These are phyloP conservation scores for Nicotiana tomentosiformis DNA, from an alignment of 257 asterid genomes.

Conservation along the genomic window DNA sequence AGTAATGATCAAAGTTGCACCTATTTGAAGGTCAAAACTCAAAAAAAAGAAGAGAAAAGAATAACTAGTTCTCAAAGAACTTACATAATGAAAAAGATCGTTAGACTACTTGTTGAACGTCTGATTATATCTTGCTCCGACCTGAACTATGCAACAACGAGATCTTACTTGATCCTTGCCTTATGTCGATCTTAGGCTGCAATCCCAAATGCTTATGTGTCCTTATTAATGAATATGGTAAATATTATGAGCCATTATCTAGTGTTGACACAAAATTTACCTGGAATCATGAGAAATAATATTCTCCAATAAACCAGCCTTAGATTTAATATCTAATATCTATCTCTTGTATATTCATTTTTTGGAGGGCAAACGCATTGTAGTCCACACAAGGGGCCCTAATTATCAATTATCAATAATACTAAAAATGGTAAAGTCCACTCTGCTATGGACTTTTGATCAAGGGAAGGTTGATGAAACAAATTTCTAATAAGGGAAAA, in stretches of 20 bases:
- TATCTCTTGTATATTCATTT: too few relatives aligned
- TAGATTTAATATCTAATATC: too few relatives aligned
- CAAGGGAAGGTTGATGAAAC: background rate
- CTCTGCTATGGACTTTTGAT: background rate
- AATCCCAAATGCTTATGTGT: background rate
- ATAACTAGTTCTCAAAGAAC: too few relatives aligned
- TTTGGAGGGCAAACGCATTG: too few relatives aligned
- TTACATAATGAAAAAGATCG: background rate
- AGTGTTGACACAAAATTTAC: background rate
- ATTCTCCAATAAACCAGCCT: background rate
- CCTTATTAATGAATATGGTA: background rate
- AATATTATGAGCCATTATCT: background rate
- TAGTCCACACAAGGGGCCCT: too few relatives aligned
- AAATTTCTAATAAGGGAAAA: slow-evolving; percentile 14
- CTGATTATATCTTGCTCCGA: too few relatives aligned
- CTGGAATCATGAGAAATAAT: too few relatives aligned
- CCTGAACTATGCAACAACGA: too few relatives aligned
- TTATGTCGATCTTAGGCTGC: background rate
- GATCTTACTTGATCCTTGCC: too few relatives aligned
- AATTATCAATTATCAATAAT: background rate
- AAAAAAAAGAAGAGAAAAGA: too few relatives aligned
- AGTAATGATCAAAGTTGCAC: background rate
- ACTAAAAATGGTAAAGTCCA: slow-evolving; percentile 17
- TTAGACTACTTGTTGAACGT: too few relatives aligned
- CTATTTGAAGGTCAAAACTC: too few relatives aligned